Evolutionary conservation across 202 grass and related monocot species (phyloP).

Genomic region (Cymbopogon flexuosus): DNA sequence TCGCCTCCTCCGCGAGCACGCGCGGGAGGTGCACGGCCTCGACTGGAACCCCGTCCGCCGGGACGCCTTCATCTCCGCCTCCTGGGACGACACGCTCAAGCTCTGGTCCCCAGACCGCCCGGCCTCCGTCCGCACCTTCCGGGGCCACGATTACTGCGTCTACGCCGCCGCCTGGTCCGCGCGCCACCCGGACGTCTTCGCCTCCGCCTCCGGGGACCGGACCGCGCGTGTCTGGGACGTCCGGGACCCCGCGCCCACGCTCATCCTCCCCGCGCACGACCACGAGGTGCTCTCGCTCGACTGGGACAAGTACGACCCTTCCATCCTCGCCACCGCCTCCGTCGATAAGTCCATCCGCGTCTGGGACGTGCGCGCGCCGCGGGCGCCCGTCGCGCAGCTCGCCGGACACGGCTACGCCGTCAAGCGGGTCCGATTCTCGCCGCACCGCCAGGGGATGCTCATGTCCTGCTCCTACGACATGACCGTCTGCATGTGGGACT

Average conservation of each 20-base stretch:
- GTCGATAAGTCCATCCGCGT: conserved; percentile 90
- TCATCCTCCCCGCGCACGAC: conserved; percentile 73
- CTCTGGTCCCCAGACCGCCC: conserved; percentile 88
- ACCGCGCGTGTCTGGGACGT: conserved; percentile 90
- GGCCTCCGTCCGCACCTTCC: conserved; percentile 79
- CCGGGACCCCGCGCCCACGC: conserved; percentile 69
- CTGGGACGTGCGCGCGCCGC: conserved; percentile 76
- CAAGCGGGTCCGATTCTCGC: conserved; percentile 78
- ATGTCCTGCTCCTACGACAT: conserved; percentile 97
- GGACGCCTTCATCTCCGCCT: conserved; percentile 78
- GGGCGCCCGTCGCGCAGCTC: conserved; percentile 53
- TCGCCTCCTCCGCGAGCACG: conserved; percentile 80
- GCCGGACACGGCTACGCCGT: conserved; percentile 76
- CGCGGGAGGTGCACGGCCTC: conserved; percentile 75
- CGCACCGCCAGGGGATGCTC: conserved; percentile 65
- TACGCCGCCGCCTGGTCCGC: conserved; percentile 80
- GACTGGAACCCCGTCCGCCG: conserved; percentile 96
- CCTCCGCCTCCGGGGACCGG: conserved; percentile 77
- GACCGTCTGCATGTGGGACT: conserved; percentile 95
- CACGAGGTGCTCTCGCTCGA: conserved; percentile 92
- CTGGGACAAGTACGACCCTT: conserved; percentile 96
- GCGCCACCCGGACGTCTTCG: conserved; percentile 83
- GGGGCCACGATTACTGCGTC: conserved; percentile 87
- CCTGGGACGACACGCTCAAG: conserved; percentile 96
- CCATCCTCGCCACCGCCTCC: conserved; percentile 75